Conservation (phyloP, 2,329 filamentous ascomycete species). For the Colletotrichum melonis region DNA sequence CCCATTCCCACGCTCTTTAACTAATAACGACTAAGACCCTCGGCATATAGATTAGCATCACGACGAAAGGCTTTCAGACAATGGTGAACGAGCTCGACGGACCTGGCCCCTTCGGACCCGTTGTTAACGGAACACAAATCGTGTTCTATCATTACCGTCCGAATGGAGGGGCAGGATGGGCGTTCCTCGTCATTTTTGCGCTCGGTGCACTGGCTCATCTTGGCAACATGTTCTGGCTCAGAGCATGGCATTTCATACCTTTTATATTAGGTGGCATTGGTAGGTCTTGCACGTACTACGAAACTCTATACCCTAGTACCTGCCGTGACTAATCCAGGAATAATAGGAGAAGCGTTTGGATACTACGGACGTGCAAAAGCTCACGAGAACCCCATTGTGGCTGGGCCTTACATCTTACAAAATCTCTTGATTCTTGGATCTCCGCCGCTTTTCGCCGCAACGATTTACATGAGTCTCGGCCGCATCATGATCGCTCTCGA, state of each 20-base stretch:
- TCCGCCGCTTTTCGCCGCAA: conserved; percentile 53
- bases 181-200: conserved; percentile 30
- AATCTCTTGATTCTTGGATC: conserved; percentile 51
- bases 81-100: conserved; percentile 23
- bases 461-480: conserved; percentile 54
- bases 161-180: conserved; percentile 11
- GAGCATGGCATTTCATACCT: conserved; percentile 14
- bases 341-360: conserved; percentile 31
- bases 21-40: not conserved
- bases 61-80: not conserved
- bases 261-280: conserved; percentile 21
- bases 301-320: too few species aligned
- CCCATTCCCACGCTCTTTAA: not conserved
- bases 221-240: conserved; percentile 10
- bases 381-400: not conserved
- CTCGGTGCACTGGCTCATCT: not conserved
- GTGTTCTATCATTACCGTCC: conserved; percentile 29
- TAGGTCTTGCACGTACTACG: not conserved
- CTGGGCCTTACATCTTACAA: conserved; percentile 49
- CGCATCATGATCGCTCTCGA: conserved; percentile 47
- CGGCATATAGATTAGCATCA: not conserved
- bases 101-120: conserved; percentile 19
- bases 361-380: conserved; percentile 30
- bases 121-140: conserved; percentile 28
- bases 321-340: too few species aligned